phyloP scores from a whole-genome alignment of 2,329 filamentous ascomycete genomes.

The Colletotrichum sp. region DNA sequence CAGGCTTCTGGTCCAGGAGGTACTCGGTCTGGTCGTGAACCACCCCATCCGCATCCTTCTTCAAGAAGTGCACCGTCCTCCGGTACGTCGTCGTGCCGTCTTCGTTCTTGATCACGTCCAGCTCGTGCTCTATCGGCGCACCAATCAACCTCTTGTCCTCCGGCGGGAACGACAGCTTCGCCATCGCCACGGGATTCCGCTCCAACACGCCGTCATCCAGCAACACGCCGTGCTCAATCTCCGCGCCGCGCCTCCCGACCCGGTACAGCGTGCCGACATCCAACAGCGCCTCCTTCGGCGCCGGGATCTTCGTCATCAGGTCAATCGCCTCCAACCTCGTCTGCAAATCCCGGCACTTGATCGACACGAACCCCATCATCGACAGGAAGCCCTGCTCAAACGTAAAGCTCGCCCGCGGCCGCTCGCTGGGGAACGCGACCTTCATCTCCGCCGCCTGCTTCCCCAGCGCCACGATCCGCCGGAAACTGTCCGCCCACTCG shows the following conservation, averaged over 20 bases:
- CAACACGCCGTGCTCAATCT: conserved; percentile 15
- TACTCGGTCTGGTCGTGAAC: background rate
- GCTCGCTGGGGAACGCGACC: background rate
- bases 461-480: conserved; percentile 38
- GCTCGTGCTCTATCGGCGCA: conserved; percentile 4
- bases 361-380: background rate
- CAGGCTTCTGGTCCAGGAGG: background rate
- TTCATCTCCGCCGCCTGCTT: background rate
- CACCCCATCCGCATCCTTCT: background rate
- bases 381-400: conserved; percentile 4
- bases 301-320: conserved; percentile 22
- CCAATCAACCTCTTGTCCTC: background rate
- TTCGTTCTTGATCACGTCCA: background rate
- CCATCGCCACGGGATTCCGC: background rate
- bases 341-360: conserved; percentile 28
- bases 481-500: conserved; percentile 35
- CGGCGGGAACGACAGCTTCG: background rate
- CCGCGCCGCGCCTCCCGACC: background rate
- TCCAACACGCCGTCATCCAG: conserved; percentile 6
- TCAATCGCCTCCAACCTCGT: conserved; percentile 41
- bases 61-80: background rate
- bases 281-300: conserved; percentile 25
- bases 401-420: conserved; percentile 25
- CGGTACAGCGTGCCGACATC: conserved; percentile 9
- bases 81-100: background rate